A percentile compares a stretch with the other conserved stretches of the same genome.
Conservation (phyloP, 2,329 filamentous ascomycete genomes). For the Xylaria sp. region DNA sequence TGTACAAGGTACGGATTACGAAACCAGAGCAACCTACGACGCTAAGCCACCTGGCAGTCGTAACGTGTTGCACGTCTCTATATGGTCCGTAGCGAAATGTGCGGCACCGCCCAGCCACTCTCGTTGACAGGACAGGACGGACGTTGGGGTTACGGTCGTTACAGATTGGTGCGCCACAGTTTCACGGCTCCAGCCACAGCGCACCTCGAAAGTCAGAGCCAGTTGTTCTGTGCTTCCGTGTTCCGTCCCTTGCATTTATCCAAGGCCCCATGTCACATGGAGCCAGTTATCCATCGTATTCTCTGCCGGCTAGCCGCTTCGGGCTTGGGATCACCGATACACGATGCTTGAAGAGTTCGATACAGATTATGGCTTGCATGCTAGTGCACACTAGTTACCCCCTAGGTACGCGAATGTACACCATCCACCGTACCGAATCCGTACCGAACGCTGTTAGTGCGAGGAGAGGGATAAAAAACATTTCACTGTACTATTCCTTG, state of each 20-base stretch:
- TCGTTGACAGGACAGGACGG: neutral
- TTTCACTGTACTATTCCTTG: neutral
- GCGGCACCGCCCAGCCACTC: neutral
- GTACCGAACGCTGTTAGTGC: neutral
- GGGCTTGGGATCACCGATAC: constrained; percentile 1
- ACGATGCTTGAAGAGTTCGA: neutral
- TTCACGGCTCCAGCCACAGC: neutral
- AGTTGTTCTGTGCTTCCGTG: neutral
- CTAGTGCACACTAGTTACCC: neutral
- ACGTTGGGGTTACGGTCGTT: neutral
- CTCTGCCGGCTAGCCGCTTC: constrained; percentile 6
- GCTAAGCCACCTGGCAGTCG: too few relatives aligned
- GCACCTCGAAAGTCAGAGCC: neutral
- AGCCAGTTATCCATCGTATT: neutral
- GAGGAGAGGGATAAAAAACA: neutral
- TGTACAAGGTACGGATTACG: too few relatives aligned
- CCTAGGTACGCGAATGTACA: neutral
- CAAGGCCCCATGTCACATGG: neutral
- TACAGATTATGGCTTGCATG: neutral
- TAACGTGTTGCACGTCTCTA: neutral
- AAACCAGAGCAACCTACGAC: too few relatives aligned
- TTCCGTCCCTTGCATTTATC: constrained; percentile 5
- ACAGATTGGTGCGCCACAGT: neutral
- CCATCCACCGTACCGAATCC: constrained; percentile 2
- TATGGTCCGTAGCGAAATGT: neutral